Evolutionary conservation across 371 early-diverging fungal genomes (phyloP), one percentile per base, ranked within the genome.

Genomic region (Mortierella sp.): DNA sequence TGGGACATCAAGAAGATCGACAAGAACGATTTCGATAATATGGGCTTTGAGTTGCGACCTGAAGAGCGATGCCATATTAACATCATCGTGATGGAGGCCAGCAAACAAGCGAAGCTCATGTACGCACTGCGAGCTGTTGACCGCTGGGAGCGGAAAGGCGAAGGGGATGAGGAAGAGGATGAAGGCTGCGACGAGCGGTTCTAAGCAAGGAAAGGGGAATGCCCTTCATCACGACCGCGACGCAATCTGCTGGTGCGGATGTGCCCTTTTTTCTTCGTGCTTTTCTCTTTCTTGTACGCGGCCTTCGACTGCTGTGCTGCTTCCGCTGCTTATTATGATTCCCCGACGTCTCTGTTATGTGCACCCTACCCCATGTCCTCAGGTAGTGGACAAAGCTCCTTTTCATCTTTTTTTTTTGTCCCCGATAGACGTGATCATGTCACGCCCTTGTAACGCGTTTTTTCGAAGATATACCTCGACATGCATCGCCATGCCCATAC

Each of bases 61-160:
- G 90, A 90, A 65, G 90, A 90, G 63, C 89, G 89, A 60, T 88
- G 88, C 59, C 90, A 89, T 64, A 80, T 90, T 34, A 88, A 87
- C 58, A 59, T 90, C 30, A 70, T 90, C 46, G 81, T 86, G 32
- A 81, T 84, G 34, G 88, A 89, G 56, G 89, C 90, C 4, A 76
- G 84, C 48, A 88, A 89, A 59, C 85, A 87, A 56, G 86, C 87
- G 1, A 72, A 86, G 23, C 64, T 90, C n/a, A 81, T 88, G 56
- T 89, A 87, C 61, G 86, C 84, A 8, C 68, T 83, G 37, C 68
- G 72, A 2, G 76, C 73, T 8, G 68, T 83, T 21, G 80, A 72
- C 51, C 62, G 69, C 24, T 81, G 70, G 60, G 73, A 75, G 53
- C 67, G 64, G 31, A 66, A 67, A 39, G 70, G 31, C 37, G 65